Conservation (phyloP, 2,329 filamentous ascomycete genomes). For the Xylaria sp. region DNA sequence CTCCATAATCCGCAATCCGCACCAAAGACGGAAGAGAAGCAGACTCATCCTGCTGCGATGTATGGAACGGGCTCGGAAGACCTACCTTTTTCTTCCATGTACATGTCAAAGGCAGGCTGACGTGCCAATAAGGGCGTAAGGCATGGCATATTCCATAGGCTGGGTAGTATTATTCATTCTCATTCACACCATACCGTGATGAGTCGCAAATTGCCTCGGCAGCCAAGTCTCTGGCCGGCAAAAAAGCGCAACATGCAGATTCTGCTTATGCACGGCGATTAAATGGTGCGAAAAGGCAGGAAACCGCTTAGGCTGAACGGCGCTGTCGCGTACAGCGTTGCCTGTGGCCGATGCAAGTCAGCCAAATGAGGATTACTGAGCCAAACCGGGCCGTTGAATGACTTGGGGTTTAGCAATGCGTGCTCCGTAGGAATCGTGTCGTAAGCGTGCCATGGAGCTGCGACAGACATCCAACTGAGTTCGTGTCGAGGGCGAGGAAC, state of each 20-base stretch:
- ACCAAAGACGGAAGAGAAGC: no score
- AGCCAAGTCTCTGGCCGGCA: conserved; percentile 3
- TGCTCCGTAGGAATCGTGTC: conserved; percentile 1
- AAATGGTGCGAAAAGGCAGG: neutral
- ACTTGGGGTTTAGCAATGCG: neutral
- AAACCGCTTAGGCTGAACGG: neutral
- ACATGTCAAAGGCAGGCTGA: conserved; percentile 9
- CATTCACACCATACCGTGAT: neutral
- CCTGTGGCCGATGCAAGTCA: neutral
- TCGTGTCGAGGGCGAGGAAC: conserved; percentile 17
- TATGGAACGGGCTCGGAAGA: no score
- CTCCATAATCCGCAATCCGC: no score
- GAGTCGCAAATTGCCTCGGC: conserved; percentile 1
- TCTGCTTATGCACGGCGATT: conserved; percentile 4
- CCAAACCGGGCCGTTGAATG: neutral
- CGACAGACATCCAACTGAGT: conserved; percentile 18
- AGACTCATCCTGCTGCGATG: no score
- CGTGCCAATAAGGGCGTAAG: conserved; percentile 14
- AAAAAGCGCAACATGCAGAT: neutral
- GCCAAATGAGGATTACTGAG: neutral
- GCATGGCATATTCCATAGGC: conserved; percentile 4
- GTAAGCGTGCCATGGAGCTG: conserved; percentile 14
- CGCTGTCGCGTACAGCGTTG: neutral
- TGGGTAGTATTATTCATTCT: neutral
- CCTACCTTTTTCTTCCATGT: neutral